A percentile compares a stretch with the other conserved stretches of the same genome.
phyloP scores from a whole-genome alignment of 495 filamentous ascomycete genomes.

The Thozetella sp. region DNA sequence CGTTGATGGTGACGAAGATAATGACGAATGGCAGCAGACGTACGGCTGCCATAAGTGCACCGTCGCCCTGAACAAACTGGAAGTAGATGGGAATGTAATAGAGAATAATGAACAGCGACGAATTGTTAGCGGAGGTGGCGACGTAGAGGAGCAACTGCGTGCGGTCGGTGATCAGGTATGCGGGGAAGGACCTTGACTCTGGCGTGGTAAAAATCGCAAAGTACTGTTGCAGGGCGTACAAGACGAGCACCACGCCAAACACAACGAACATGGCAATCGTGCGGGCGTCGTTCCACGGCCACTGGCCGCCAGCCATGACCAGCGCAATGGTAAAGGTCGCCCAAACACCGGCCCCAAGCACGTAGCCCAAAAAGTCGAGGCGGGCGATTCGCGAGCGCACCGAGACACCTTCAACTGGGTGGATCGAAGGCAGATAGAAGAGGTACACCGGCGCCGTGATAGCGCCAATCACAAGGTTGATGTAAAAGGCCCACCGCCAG shows the following conservation, averaged over 20 bases:
- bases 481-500: constrained; percentile 72
- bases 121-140: constrained; percentile 28
- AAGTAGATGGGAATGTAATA: constrained; percentile 61
- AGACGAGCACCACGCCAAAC: constrained; percentile 47
- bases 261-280: constrained; percentile 56
- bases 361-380: constrained; percentile 42
- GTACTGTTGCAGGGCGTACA: constrained; percentile 51
- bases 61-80: constrained; percentile 55
- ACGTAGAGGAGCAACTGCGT: constrained; percentile 45
- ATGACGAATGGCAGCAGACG: constrained; percentile 62
- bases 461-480: constrained; percentile 63
- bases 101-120: constrained; percentile 36
- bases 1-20: constrained; percentile 41
- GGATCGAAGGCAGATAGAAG: constrained; percentile 47
- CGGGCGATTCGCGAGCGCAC: constrained; percentile 31
- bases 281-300: constrained; percentile 48
- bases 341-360: constrained; percentile 40
- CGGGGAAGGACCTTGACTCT: constrained; percentile 51
- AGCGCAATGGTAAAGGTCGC: constrained; percentile 33
- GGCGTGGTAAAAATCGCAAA: constrained; percentile 48
- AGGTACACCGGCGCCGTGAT: constrained; percentile 58
- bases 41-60: constrained; percentile 50
- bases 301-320: constrained; percentile 56
- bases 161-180: constrained; percentile 45
- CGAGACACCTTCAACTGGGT: constrained; percentile 38